Evolutionary conservation across 164 flowering plant species (phyloP), one percentile per base, ranked within the genome.

Genomic region (Pachysandra terminalis): DNA sequence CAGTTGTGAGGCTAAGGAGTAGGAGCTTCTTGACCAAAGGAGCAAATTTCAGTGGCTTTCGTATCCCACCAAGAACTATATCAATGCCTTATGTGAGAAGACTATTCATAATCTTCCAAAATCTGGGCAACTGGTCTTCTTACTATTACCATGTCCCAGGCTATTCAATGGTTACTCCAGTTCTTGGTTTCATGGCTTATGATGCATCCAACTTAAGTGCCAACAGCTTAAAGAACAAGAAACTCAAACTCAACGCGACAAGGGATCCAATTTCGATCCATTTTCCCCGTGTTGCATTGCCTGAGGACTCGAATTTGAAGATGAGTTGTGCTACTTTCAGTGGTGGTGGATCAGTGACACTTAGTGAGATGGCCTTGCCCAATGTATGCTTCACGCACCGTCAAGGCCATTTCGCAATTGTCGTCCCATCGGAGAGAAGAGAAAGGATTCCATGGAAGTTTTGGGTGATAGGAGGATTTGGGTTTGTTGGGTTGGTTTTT

Each of bases 51-150:
- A 80, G 83, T 65, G n/a, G 54, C 59, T 70, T 90, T 25, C 53
- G 16, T 19, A 84, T 90, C 32, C 93, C 96, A 6, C 59, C 85
- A 51, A 74, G 80, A 66, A 75, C 88, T 19, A 37, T 65, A 25
- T 73, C 88, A 5, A 26, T 72, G 64, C 91, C 93, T 35, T 80
- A 74, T 63, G 86, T 75, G 22, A 78, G 37, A 64, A 88, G 93
- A 63, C 51, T 87, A 25, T 81, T 80, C 21, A 71, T 90, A 25
- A 84, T 87, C 4, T 83, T 81, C 63, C 84, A 79, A 56, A 76
- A 85, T 61, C 67, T 86, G 62, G 88, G 84, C 49, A 90, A 83
- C 66, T 83, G 86, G 85, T 90, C 96, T 41, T 74, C 87, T 56
- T 56, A 53, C 5, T 84, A 73, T 63, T 86, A 82, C 73, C 62